phyloP scores from a whole-genome alignment of 148 eudicot genomes.

The Drosera capensis region DNA sequence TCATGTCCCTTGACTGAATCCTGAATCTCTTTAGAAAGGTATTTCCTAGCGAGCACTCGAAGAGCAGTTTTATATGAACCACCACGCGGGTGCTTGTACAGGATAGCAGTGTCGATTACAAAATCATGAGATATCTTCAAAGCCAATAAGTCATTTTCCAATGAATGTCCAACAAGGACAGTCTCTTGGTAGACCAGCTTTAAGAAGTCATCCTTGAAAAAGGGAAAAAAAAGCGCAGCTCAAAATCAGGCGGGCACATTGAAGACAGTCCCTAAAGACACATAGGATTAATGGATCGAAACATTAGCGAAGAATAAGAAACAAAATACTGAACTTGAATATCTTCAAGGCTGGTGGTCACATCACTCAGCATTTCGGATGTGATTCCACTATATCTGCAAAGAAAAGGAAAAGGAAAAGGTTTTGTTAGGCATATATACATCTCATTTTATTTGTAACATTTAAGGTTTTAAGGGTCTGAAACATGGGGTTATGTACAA shows the following conservation, averaged over 20 bases:
- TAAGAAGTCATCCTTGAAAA: slow-evolving; percentile 66
- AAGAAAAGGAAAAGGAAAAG: not conserved
- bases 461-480: too few relatives aligned
- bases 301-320: not conserved
- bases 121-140: slow-evolving; percentile 59
- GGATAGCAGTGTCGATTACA: slow-evolving; percentile 77
- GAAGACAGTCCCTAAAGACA: too few relatives aligned
- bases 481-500: too few relatives aligned
- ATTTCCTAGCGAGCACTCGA: slow-evolving; percentile 63
- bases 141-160: slow-evolving; percentile 87
- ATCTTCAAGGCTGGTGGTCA: slow-evolving; percentile 70
- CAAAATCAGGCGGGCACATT: not conserved
- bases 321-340: slow-evolving; percentile 45
- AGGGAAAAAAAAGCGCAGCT: slow-evolving; percentile 6
- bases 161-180: slow-evolving; percentile 81
- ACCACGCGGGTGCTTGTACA: slow-evolving; percentile 86
- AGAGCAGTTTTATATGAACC: slow-evolving; percentile 76
- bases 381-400: slow-evolving; percentile 96
- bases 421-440: too few relatives aligned
- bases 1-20: slow-evolving; percentile 87
- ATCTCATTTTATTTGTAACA: too few relatives aligned
- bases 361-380: slow-evolving; percentile 64
- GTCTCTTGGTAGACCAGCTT: slow-evolving; percentile 68
- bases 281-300: too few relatives aligned
- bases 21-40: slow-evolving; percentile 77